Base-by-base conservation (phyloP, 306 rosid genomes). In the Trifolium dubium region DNA sequence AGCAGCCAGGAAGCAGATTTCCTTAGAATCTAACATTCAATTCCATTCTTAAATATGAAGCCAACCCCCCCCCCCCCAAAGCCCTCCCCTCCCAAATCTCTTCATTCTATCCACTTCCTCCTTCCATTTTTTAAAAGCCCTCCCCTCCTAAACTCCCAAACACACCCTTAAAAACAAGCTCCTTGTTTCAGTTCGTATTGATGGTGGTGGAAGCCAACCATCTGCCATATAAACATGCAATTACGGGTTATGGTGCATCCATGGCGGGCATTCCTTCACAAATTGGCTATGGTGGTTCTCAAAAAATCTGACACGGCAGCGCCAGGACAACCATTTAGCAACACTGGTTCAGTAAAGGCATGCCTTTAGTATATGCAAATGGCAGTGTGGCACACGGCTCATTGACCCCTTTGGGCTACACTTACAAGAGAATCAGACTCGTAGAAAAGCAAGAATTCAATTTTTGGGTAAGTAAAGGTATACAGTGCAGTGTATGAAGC, bases 11-110 rank as follows among this genome's bases (percentile, higher is more conserved):
- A 59, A 59, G 64, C 40, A 11, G 8, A 30, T 28, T 58, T 58
- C 39, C 39, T 58, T 58, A 58, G 39, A 58, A 29, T 58, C 39
- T 0, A 56, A 11, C n/a, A 56, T 56, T 56, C 63, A 56, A 56
- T 19, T 7, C 32, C 32, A 19, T 55, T 55, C 61, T 9, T 8
- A 19, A 55, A 13, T 55, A 32, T 55, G 61, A 14, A 55, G 61
- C 61, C 34, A 55, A 37, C n/a, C n/a, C n/a, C n/a, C n/a, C n/a
- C 6, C 40, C 2, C 40, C 40, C 40, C 10, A 37, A 37, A 37
- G 10, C 40, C 40, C 1, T 37, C 10, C 10, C 40, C 9, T 37
- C 40, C 40, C 8, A 37, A 37, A 2, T 23, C 23, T 23, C 23
- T 23, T 23, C 23, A 23, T 23, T 23, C 23, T 1, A 0, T 23